These are phyloP conservation scores for Citrullus mucosospermus DNA, from an alignment of 306 rosid genomes.

Conservation along the genomic window DNA sequence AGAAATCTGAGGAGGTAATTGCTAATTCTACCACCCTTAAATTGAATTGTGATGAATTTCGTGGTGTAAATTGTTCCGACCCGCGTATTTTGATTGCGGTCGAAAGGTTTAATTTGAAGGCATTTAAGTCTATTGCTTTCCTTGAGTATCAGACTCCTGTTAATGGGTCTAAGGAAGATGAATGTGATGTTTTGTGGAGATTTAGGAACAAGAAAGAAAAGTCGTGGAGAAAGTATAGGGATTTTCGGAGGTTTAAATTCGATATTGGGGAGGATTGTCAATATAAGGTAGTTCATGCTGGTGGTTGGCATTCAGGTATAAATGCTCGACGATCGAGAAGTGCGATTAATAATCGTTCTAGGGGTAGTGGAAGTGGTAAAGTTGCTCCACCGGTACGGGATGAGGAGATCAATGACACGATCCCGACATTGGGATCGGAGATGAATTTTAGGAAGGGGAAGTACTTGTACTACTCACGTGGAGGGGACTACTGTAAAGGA, in stretches of 20 bases:
- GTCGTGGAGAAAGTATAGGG: constrained; percentile 94
- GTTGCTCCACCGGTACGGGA: constrained; percentile 23
- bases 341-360: not conserved
- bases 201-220: constrained; percentile 84
- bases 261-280: constrained; percentile 40
- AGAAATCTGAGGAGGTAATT: constrained; percentile 34
- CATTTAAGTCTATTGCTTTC: constrained; percentile 62
- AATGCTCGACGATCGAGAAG: constrained; percentile 54
- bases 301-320: constrained; percentile 76
- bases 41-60: constrained; percentile 20
- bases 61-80: constrained; percentile 61
- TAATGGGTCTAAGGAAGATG: constrained; percentile 54
- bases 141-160: constrained; percentile 65
- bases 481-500: constrained; percentile 96
- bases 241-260: constrained; percentile 64
- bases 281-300: constrained; percentile 63
- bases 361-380: constrained; percentile 8
- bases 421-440: constrained; percentile 70
- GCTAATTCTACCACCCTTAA: constrained; percentile 18
- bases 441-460: constrained; percentile 64
- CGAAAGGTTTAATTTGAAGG: constrained; percentile 59
- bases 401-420: constrained; percentile 86
- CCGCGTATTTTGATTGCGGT: constrained; percentile 53
- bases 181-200: constrained; percentile 84
- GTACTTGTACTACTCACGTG: constrained; percentile 89